Percentiles rank a stretch among this genome's conserved stretches.
These are phyloP conservation scores for Hericium rajendrae DNA, from an alignment of 768 basidiomycete species.

Conservation along the genomic window DNA sequence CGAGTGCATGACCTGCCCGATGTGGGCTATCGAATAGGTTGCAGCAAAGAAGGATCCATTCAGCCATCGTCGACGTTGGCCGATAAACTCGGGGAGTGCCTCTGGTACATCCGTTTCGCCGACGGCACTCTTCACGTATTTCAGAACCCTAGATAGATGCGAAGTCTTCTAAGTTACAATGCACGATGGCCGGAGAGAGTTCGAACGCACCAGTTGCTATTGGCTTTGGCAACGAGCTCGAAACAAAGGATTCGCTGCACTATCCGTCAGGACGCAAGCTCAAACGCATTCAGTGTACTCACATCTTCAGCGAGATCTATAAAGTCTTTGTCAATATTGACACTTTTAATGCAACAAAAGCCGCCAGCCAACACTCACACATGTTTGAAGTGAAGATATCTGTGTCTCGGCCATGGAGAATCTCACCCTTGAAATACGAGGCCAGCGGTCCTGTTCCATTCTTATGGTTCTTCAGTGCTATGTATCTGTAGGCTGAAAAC, in stretches of 20 bases:
- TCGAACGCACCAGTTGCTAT: conserved; percentile 59
- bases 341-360: background rate
- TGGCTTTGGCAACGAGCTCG: conserved; percentile 67
- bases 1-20: conserved; percentile 66
- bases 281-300: conserved; percentile 15
- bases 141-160: conserved; percentile 69
- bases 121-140: conserved; percentile 90
- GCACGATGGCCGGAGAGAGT: too few relatives aligned
- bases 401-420: conserved; percentile 71
- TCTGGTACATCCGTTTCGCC: conserved; percentile 95
- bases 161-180: conserved; percentile 5
- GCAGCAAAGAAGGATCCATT: conserved; percentile 94
- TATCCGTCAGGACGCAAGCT: conserved; percentile 1
- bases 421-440: conserved; percentile 96
- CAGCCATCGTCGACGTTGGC: conserved; percentile 81
- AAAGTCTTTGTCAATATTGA: background rate
- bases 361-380: conserved; percentile 44
- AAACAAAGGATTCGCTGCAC: conserved; percentile 75
- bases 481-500: conserved; percentile 88
- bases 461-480: conserved; percentile 81
- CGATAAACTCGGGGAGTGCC: conserved; percentile 85
- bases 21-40: conserved; percentile 86
- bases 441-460: conserved; percentile 79
- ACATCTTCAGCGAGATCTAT: conserved; percentile 87
- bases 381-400: conserved; percentile 96